Base-by-base conservation (phyloP, 352 stramenopile genomes). In the Pythium sp. region DNA sequence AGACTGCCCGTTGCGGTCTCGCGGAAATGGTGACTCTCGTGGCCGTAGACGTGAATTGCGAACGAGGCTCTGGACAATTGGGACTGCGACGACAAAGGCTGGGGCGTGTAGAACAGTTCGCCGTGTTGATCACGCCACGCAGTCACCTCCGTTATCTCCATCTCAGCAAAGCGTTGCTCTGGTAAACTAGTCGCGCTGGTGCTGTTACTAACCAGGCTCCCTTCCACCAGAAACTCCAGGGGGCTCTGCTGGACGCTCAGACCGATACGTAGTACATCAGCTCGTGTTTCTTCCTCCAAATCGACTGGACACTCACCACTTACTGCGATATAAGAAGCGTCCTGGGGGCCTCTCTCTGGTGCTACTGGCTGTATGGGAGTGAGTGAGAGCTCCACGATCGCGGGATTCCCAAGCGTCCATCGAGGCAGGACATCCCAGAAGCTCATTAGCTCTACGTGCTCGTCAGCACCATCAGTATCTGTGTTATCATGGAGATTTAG, bases 11-110 rank as follows among this genome's bases (percentile, higher is more conserved):
- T 43, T 24, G 70, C 69, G 26, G 76, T 79, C 32, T 78, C 68
- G 6, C 64, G 65, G 12, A 81, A 81, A 0, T 69, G 65, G 49
- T 81, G 75, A 38, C 70, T 80, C 58, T 80, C 70, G 30, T 81
- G 62, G 1, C 65, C 71, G 41, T 82, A 82, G 12, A 60, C 22
- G n/a, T 38, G 41, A 9, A 64, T 30, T 4, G 18, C 22, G 34
- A 47, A 67, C 56, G 22, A 36, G 32, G 46, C n/a, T 57, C 15
- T 36, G 20, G 32, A 26, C 6, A 5, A 28, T 72, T 60, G 36
- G 5, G 59, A 28, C 30, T 32, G 30, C 68, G 53, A 36, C 59
- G 56, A 59, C 58, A 46, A 0, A 65, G 71, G 51, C 34, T 75
- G 62, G 0, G 68, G 22, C 0, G 66, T 70, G 64, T 81, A 82